Evolutionary conservation across 2,329 filamentous ascomycete species (phyloP).

Genomic region (Trichocomaceae sp.): DNA sequence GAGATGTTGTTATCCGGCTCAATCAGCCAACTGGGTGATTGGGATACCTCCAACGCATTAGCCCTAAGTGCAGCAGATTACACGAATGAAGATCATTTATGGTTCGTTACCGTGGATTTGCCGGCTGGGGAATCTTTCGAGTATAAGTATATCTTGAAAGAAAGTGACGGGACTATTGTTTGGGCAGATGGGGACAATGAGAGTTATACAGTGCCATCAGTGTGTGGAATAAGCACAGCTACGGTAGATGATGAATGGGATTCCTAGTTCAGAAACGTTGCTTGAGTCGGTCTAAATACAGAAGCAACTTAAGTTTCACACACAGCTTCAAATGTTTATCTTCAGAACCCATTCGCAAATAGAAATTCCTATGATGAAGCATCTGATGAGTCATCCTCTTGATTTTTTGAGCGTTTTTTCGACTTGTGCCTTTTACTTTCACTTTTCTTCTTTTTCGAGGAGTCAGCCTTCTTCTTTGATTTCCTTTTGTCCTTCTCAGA

Average conservation of each 20-base stretch:
- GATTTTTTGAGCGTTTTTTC: background rate
- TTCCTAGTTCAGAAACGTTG: background rate
- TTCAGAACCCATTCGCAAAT: background rate
- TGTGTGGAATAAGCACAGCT: constrained; percentile 27
- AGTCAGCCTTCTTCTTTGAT: background rate
- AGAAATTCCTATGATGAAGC: background rate
- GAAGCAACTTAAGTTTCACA: background rate
- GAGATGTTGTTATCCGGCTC: constrained; percentile 61
- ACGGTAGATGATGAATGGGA: constrained; percentile 35
- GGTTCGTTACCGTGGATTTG: constrained; percentile 53
- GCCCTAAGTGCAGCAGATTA: constrained; percentile 57
- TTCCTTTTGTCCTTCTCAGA: constrained; percentile 1
- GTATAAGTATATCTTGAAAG: constrained; percentile 64
- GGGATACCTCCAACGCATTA: constrained; percentile 52
- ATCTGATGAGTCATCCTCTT: background rate
- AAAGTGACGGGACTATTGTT: constrained; percentile 46
- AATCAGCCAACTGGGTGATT: constrained; percentile 54
- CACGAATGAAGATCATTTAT: constrained; percentile 53
- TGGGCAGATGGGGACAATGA: constrained; percentile 59
- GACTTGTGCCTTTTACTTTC: background rate
- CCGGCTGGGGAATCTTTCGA: constrained; percentile 51
- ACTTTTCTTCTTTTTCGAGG: background rate
- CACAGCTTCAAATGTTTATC: background rate
- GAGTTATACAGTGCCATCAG: constrained; percentile 35
- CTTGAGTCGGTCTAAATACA: background rate